Base-by-base conservation (phyloP, 352 stramenopile species). In the Globisporangium spinosum region DNA sequence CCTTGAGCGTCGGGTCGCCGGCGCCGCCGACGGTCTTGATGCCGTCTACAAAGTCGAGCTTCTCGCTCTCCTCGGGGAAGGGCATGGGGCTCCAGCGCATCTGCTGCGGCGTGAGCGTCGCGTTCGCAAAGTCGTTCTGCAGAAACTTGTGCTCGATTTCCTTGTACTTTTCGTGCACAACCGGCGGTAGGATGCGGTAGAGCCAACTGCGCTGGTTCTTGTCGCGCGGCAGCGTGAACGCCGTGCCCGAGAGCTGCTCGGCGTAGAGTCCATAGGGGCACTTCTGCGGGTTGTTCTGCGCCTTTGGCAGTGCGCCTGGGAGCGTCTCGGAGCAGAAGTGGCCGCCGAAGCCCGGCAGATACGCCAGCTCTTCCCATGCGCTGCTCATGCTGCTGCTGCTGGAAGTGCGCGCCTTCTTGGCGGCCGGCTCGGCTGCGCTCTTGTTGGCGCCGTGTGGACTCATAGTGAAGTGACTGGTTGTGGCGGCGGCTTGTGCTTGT, bases 161-260 rank as follows among this genome's bases (percentile, higher is more conserved):
- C 64, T 83, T 70, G 74, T 89, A 91, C 72, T 89, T 82, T 45
- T 86, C 77, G 70, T 98, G 79, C 77, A 93, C 74, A 57, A 95
- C 89, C 0, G 83, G 81, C 17, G 96, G 95, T 64, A 97, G 72
- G 51, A 98, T 93, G 56, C 95, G 87, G 77, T 99, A 99, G 60
- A 98, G 70, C 96, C 96, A 99, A 51, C 82, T 95, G 78, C 84
- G 86, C 66, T 96, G 83, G 77, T 96, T 96, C 61, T 78, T 88
- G 70, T 88, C 77, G 25, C 96, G 87, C 55, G 96, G 95, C 63
- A 96, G 70, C 27, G 97, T 99, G 83, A 99, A 99, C 32, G 96
- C 95, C 58, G 96, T 98, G 53, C 97, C 97, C 22, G 93, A 98
- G 35, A 99, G 72, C 75, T 99, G 96, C 79, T 99, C 97, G 3